phyloP scores from a whole-genome alignment of 768 basidiomycete species.

The Phanerochaete carnosa region DNA sequence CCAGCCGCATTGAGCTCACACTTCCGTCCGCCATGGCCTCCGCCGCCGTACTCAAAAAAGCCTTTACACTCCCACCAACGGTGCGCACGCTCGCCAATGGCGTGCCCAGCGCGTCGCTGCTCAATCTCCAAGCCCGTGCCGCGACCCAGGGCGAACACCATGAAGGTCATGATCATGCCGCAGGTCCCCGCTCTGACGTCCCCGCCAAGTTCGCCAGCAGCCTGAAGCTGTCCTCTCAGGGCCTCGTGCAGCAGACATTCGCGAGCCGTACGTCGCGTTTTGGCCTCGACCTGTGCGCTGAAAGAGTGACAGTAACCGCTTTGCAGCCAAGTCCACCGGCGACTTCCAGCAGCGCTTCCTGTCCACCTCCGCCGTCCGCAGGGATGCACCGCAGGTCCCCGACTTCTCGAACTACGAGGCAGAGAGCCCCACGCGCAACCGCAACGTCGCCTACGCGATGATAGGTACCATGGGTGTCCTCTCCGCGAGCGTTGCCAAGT shows the following conservation, averaged over 20 bases:
- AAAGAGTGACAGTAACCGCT: conserved; percentile 8
- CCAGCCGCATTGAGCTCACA: conserved; percentile 19
- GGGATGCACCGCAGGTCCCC: conserved; percentile 80
- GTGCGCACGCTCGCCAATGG: conserved; percentile 77
- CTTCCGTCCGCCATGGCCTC: conserved; percentile 52
- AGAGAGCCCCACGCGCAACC: conserved; percentile 60
- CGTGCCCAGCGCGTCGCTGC: conserved; percentile 68
- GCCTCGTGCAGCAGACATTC: conserved; percentile 64
- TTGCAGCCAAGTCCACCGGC: conserved; percentile 49
- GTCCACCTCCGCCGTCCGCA: conserved; percentile 68
- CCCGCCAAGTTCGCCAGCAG: conserved; percentile 65
- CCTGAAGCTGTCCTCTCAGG: conserved; percentile 36
- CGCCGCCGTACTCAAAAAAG: conserved; percentile 75
- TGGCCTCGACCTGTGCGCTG: conserved; percentile 4
- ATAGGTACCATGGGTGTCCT: conserved; percentile 90
- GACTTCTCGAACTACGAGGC: conserved; percentile 84
- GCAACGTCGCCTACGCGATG: conserved; percentile 86
- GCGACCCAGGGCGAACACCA: conserved; percentile 51
- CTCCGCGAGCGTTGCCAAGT: conserved; percentile 92
- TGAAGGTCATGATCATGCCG: conserved; percentile 42
- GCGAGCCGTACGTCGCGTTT: conserved; percentile 47
- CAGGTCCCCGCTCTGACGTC: conserved; percentile 56
- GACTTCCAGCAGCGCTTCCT: conserved; percentile 67
- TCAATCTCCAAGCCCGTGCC: conserved; percentile 71
- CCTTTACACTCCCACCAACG: conserved; percentile 78